These are phyloP conservation scores for Solanum boliviense DNA, from an alignment of 257 asterid species.

Conservation along the genomic window DNA sequence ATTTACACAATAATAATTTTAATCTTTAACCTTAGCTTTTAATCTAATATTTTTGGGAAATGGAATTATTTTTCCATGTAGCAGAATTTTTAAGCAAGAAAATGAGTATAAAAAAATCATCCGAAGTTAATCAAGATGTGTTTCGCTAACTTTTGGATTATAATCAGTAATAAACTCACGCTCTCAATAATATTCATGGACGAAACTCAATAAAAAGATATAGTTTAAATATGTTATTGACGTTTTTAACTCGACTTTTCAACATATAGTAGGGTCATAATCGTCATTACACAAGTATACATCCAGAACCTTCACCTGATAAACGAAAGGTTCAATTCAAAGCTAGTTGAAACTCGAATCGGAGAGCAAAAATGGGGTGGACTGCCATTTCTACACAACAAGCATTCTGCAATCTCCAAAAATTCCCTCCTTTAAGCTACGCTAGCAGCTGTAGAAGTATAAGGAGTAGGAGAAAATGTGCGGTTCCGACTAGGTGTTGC, in stretches of 20 bases:
- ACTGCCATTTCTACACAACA: background rate
- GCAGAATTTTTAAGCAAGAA: no score
- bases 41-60: no score
- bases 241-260: background rate
- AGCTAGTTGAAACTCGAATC: background rate
- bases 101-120: no score
- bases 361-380: background rate
- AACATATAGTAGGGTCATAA: background rate
- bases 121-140: fast-evolving
- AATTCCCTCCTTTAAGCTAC: background rate
- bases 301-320: background rate
- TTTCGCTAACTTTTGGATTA: no score
- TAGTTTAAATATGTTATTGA: no score
- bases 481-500: background rate
- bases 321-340: background rate
- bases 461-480: background rate
- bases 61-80: no score
- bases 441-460: background rate
- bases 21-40: no score
- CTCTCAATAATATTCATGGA: no score
- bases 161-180: no score
- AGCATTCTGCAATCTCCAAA: background rate
- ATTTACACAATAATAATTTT: no score
- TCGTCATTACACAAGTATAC: background rate
- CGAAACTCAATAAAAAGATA: no score